A percentile compares a stretch with the other conserved stretches of the same genome.
These are phyloP conservation scores for Leccinum disarticulatum DNA, from an alignment of 768 basidiomycete species.

Conservation along the genomic window DNA sequence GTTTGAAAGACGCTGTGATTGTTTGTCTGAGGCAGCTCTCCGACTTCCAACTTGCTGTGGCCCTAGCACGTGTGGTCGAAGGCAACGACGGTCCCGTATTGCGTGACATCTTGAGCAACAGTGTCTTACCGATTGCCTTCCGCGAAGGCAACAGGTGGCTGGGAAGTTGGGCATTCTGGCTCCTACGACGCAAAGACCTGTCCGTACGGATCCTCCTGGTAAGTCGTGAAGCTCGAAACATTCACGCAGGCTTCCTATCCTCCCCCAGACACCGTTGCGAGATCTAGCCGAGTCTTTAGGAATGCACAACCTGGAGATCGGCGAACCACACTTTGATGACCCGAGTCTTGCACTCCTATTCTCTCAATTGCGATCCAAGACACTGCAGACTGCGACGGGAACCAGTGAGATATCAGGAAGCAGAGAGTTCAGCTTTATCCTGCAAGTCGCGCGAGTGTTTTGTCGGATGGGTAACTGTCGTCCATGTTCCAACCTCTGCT, in stretches of 20 bases:
- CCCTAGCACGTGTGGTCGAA: conserved; percentile 82
- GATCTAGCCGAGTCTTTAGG: conserved; percentile 64
- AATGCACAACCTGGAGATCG: conserved; percentile 61
- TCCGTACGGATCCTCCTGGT: conserved; percentile 90
- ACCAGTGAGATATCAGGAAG: conserved; percentile 87
- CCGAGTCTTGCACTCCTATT: conserved; percentile 90
- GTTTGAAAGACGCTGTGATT: conserved; percentile 86
- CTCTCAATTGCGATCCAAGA: conserved; percentile 85
- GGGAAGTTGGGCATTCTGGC: conserved; percentile 96
- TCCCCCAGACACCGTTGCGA: conserved; percentile 65
- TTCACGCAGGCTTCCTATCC: neutral
- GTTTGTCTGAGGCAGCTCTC: conserved; percentile 85
- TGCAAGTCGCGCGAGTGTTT: conserved; percentile 92
- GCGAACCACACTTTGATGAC: conserved; percentile 89
- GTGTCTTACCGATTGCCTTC: conserved; percentile 84
- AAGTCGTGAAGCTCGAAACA: conserved; percentile 28
- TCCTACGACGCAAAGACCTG: conserved; percentile 82
- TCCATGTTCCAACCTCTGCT: neutral
- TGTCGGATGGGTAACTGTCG: conserved; percentile 84
- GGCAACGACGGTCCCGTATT: conserved; percentile 80
- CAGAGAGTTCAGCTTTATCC: conserved; percentile 92
- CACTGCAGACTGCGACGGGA: conserved; percentile 90
- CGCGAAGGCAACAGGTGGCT: conserved; percentile 88
- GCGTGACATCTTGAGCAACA: conserved; percentile 63
- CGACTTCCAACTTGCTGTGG: conserved; percentile 90